Evolutionary conservation across 495 filamentous ascomycete genomes (phyloP), one percentile per base, ranked within the genome.

Genomic region (Trypethelium eluteriae): DNA sequence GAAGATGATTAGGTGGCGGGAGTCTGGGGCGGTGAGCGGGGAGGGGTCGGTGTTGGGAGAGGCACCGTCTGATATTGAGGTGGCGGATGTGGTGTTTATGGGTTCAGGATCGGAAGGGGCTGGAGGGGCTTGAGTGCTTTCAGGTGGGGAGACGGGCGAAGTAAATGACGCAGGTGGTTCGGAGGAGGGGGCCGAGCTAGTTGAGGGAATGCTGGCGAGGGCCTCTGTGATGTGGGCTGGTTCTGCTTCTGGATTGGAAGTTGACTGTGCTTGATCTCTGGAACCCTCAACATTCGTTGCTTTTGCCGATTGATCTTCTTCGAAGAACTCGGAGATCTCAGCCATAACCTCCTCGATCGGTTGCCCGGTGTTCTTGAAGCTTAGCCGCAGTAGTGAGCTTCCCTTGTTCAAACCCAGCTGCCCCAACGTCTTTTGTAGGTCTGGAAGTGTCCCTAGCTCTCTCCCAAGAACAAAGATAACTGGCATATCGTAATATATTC

Each of bases 371-470:
- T 79, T 81, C 70, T 81, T 84, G 77, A 93, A 97, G 64, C 80
- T 85, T 44, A 98, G 78, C 35, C 89, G 81, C 39, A 97, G 78
- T n/a, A 95, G 76, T 3, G 88, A 84, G 74, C 83, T 90, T 4
- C 94, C 93, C 62, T 84, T 86, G 72, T 89, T 95, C 71, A 92
- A 88, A 0, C 94, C 94, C 39, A 96, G 77, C 71, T 96, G 89
- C n/a, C 85, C 85, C 38, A 98, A 74, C 0, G 89, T 91, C 79
- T 93, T 93, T 74, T 96, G 90, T 63, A 97, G 76, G 72, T 96
- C 93, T 18, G 81, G 81, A 71, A 97, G 88, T 0, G 80, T 85
- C 6, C 85, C 84, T 11, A 94, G 75, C 68, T 93, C 90, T 66
- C 90, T 82, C 11, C 86, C 89, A 80, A 96, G 84, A 62, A 96